phyloP scores from a whole-genome alignment of 73 alveolate species.

The Stentor roeselii region DNA sequence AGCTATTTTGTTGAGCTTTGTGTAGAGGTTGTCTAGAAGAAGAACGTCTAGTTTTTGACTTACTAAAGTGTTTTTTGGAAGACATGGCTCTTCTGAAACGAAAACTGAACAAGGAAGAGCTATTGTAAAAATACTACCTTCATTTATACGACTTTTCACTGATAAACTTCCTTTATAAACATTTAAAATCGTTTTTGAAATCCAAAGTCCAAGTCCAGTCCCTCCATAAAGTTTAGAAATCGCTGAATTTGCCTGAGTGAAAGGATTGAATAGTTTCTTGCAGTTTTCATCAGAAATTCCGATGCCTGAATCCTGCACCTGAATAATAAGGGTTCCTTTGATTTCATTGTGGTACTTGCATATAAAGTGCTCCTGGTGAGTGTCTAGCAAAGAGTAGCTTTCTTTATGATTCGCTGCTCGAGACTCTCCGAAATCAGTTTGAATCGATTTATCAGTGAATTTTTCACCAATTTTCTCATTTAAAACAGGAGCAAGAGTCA shows the following conservation, averaged over 20 bases:
- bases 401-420: background rate
- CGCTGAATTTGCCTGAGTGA: constrained; percentile 22
- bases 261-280: constrained; percentile 10
- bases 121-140: constrained; percentile 9
- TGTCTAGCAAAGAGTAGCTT: background rate
- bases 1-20: background rate
- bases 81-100: background rate
- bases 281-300: constrained; percentile 32
- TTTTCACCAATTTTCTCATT: background rate
- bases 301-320: constrained; percentile 18
- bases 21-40: background rate
- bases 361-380: background rate
- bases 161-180: background rate
- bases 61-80: background rate
- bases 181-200: constrained; percentile 3
- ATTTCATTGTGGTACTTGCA: background rate
- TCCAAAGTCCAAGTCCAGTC: constrained; percentile 34
- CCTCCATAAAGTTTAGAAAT: constrained; percentile 32
- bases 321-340: background rate
- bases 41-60: background rate
- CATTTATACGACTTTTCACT: background rate
- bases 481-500: background rate
- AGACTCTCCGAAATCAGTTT: background rate
- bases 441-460: background rate
- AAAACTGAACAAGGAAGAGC: background rate